phyloP scores from a whole-genome alignment of 768 basidiomycete species.

The Sarcomyxa edulis region DNA sequence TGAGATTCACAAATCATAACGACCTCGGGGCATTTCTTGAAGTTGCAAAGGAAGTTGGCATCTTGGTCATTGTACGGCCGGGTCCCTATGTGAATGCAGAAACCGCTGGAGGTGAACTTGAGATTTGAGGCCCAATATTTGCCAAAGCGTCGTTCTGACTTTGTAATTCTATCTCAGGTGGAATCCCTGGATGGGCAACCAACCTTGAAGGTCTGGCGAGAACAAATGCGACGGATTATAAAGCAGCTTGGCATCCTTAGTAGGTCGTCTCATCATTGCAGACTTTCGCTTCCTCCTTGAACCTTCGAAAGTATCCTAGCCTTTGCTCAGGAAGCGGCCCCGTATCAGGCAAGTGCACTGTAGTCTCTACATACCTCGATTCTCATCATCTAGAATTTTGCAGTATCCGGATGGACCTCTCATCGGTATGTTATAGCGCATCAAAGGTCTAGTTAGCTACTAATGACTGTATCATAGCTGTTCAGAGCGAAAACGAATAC shows the following conservation, averaged over 20 bases:
- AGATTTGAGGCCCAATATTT: not conserved
- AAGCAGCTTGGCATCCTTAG: slow-evolving; percentile 45
- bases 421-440: slow-evolving; percentile 21
- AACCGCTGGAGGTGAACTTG: slow-evolving; percentile 49
- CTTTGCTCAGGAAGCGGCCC: slow-evolving; percentile 25
- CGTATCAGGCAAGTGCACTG: slow-evolving; percentile 26
- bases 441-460: not conserved
- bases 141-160: not conserved
- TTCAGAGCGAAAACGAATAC: slow-evolving; percentile 46
- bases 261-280: slow-evolving; percentile 12
- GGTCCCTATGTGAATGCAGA: slow-evolving; percentile 64
- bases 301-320: slow-evolving; percentile 15
- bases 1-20: slow-evolving; percentile 57
- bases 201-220: slow-evolving; percentile 48
- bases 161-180: slow-evolving; percentile 15
- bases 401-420: slow-evolving; percentile 39
- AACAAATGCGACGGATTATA: slow-evolving; percentile 55
- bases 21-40: slow-evolving; percentile 54
- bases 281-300: no score
- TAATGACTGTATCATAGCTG: slow-evolving; percentile 16
- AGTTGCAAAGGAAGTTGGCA: slow-evolving; percentile 54
- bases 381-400: slow-evolving; percentile 18
- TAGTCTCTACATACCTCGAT: slow-evolving; percentile 17
- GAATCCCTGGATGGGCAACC: slow-evolving; percentile 45
- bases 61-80: slow-evolving; percentile 64